Percentiles rank a stretch among this genome's conserved stretches.
Conservation (phyloP, 2,329 filamentous ascomycete species). For the Alternaria postmessia region DNA sequence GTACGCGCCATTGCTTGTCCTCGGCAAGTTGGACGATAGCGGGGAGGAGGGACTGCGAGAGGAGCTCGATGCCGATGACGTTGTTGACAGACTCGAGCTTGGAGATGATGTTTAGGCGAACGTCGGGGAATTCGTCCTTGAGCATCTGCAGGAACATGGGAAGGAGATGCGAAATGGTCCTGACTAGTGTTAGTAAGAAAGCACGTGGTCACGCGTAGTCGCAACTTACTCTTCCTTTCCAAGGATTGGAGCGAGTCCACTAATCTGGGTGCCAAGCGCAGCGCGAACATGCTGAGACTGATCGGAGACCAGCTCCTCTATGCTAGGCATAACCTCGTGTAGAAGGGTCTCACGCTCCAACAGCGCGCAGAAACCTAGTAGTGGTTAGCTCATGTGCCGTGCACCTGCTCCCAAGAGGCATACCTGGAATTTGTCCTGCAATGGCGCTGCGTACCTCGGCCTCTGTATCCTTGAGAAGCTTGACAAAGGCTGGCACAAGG, state of each 20-base stretch:
- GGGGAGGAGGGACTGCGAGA: slow-evolving; percentile 94
- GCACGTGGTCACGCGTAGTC: slow-evolving; percentile 34
- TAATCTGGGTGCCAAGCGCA: slow-evolving; percentile 94
- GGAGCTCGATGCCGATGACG: slow-evolving; percentile 95
- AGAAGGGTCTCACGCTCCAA: slow-evolving; percentile 88
- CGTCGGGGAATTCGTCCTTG: slow-evolving; percentile 98
- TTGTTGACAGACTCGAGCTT: slow-evolving; percentile 98
- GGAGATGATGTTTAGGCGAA: slow-evolving; percentile 98
- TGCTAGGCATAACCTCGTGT: slow-evolving; percentile 94
- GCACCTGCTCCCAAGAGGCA: neutral
- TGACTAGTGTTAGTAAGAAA: slow-evolving; percentile 49
- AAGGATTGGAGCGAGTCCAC: slow-evolving; percentile 92
- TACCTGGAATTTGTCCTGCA: slow-evolving; percentile 92
- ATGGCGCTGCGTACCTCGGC: slow-evolving; percentile 97
- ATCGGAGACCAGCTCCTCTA: slow-evolving; percentile 96
- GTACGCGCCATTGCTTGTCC: slow-evolving; percentile 99
- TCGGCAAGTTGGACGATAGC: slow-evolving; percentile 97
- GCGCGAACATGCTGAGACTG: slow-evolving; percentile 96
- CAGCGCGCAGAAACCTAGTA: slow-evolving; percentile 85
- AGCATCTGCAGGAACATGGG: slow-evolving; percentile 99
- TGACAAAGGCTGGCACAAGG: slow-evolving; percentile 95
- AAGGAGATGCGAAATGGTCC: slow-evolving; percentile 93
- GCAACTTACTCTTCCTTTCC: slow-evolving; percentile 92
- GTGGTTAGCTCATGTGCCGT: slow-evolving; percentile 36
- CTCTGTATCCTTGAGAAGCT: slow-evolving; percentile 96